Evolutionary conservation across 805 yeast species (phyloP), one percentile per base, ranked within the genome.

Genomic region (Sugiyamaella mastotermitis): DNA sequence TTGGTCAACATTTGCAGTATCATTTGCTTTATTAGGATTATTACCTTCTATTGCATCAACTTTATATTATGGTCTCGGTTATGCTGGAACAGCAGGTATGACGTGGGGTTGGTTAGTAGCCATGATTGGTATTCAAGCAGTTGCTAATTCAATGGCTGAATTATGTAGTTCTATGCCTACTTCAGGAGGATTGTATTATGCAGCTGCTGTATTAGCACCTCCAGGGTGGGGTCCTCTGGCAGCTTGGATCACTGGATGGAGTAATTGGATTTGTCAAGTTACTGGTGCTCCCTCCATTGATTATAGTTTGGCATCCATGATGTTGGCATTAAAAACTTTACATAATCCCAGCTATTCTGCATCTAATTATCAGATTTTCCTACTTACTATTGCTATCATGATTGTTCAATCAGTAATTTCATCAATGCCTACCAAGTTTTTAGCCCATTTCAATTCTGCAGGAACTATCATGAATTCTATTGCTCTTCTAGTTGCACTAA

Each of bases 101-200:
- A 74, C 81, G 4, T 79, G 83, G 84, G 71, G 69, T n/a, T 68
- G 69, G 62, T 49, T 78, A 16, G 57, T 76, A 13, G 80, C 79
- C 27, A 65, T 75, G 61, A 41, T 68, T 23, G 75, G 79, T 27
- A 68, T 80, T 37, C 62, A 72, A 36, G 65, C 70, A 3, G 83
- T 79, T 32, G 81, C 81, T 8, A 61, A 66, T 38, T 67, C 74
- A 17, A 68, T 78, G 48, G 82, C 83, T 0, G 85, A 80, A 52
- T 64, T 79, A 22, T 71, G 81, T 9, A 67, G 76, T 18, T 76
- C 82, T 4, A 74, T 74, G 61, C 86, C 86, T 27, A 78, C 82
- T 5, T 66, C 80, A 8, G 74, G 82, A 19, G 85, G 85, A 31
- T 68, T 81, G 6, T 82, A 81, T 34, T 80, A 79, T 49, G 83